Evolutionary conservation across 2,329 filamentous ascomycete genomes (phyloP).

Genomic region (Ascomycota sp.): DNA sequence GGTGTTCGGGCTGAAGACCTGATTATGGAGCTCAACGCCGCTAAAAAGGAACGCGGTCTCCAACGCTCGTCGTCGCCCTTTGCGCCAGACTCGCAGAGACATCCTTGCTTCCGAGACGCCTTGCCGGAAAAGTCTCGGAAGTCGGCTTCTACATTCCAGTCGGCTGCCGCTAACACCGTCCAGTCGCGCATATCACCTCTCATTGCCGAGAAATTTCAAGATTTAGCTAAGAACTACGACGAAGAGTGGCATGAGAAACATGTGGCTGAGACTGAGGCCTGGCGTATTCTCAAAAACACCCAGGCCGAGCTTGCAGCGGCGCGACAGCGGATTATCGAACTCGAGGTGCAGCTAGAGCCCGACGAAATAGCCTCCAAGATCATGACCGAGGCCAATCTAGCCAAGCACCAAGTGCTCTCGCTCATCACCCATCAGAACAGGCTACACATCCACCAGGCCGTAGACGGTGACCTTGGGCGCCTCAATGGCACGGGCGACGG

Average conservation of each 20-base stretch:
- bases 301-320: slow-evolving; percentile 44
- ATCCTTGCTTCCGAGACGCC: slow-evolving; percentile 30
- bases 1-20: slow-evolving; percentile 72
- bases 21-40: slow-evolving; percentile 55
- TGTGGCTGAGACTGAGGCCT: slow-evolving; percentile 45
- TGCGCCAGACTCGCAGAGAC: slow-evolving; percentile 39
- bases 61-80: slow-evolving; percentile 59
- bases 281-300: slow-evolving; percentile 43
- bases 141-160: slow-evolving; percentile 26
- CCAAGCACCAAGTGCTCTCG: slow-evolving; percentile 27
- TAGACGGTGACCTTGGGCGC: slow-evolving; percentile 19
- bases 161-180: slow-evolving; percentile 46
- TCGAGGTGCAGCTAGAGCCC: slow-evolving; percentile 32
- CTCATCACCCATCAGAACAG: slow-evolving; percentile 31
- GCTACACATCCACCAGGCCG: slow-evolving; percentile 28
- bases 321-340: slow-evolving; percentile 36
- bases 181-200: slow-evolving; percentile 48
- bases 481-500: slow-evolving; percentile 7
- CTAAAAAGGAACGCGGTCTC: slow-evolving; percentile 43
- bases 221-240: slow-evolving; percentile 51
- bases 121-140: slow-evolving; percentile 22
- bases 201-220: slow-evolving; percentile 51
- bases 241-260: slow-evolving; percentile 58
- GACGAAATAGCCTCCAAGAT: slow-evolving; percentile 31
- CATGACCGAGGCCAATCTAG: slow-evolving; percentile 26